Conservation (phyloP, 2,329 filamentous ascomycete genomes). For the Venturia carpophila region DNA sequence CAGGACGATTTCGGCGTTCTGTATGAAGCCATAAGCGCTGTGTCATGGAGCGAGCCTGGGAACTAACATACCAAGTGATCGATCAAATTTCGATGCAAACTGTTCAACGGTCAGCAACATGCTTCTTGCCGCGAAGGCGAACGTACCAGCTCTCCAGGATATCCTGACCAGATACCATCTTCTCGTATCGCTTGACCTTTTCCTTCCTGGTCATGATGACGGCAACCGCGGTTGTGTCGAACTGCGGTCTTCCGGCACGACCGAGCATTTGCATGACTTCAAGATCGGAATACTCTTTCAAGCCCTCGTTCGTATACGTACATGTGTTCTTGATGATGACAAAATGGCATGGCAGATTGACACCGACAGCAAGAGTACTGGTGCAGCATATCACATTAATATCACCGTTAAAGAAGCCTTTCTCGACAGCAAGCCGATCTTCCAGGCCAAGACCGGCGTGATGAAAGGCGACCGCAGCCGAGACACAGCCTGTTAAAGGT, state of each 20-base stretch:
- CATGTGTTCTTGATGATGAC: constrained; percentile 77
- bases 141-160: constrained; percentile 60
- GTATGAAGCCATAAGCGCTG: background rate
- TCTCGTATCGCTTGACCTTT: constrained; percentile 59
- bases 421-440: constrained; percentile 61
- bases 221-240: constrained; percentile 66
- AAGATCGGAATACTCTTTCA: constrained; percentile 69
- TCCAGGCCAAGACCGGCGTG: constrained; percentile 63
- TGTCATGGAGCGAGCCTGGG: background rate
- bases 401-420: constrained; percentile 60
- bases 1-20: constrained; percentile 72
- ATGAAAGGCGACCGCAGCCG: constrained; percentile 67
- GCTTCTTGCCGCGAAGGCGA: background rate
- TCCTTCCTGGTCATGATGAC: constrained; percentile 70
- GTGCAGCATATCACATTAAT: constrained; percentile 79
- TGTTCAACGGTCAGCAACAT: constrained; percentile 25
- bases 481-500: constrained; percentile 34
- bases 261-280: constrained; percentile 91
- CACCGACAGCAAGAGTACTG: constrained; percentile 72
- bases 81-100: constrained; percentile 67
- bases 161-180: constrained; percentile 65
- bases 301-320: constrained; percentile 46
- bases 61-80: constrained; percentile 53
- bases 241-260: constrained; percentile 74
- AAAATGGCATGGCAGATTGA: constrained; percentile 77